phyloP scores from a whole-genome alignment of 2,329 filamentous ascomycete genomes.

The Paraphaeosphaeria minitans region DNA sequence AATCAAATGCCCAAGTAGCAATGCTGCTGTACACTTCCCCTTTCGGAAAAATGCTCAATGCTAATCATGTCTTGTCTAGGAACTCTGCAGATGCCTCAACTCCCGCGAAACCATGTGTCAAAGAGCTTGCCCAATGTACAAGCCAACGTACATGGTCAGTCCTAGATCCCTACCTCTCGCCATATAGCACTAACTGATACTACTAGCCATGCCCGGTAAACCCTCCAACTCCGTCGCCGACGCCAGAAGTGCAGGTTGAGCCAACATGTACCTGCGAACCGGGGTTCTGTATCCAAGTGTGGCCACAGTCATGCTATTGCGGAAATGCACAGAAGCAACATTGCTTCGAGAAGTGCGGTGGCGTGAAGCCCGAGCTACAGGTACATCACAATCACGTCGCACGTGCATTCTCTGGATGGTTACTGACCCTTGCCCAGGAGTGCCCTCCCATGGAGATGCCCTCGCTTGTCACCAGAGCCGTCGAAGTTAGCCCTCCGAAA shows the following conservation, averaged over 20 bases:
- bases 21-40: slow-evolving; percentile 24
- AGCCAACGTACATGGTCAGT: slow-evolving; percentile 22
- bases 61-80: slow-evolving; percentile 17
- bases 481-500: not conserved
- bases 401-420: not conserved
- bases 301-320: slow-evolving; percentile 38
- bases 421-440: slow-evolving; percentile 1
- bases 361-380: slow-evolving; percentile 18
- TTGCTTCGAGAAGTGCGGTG: slow-evolving; percentile 39
- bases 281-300: slow-evolving; percentile 26
- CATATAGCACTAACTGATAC: slow-evolving; percentile 5
- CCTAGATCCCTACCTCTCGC: not conserved
- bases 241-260: not conserved
- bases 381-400: slow-evolving; percentile 7
- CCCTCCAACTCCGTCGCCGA: slow-evolving; percentile 11
- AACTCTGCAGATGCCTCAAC: slow-evolving; percentile 37
- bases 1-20: slow-evolving; percentile 31
- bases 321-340: slow-evolving; percentile 25
- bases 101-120: slow-evolving; percentile 30
- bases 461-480: slow-evolving; percentile 4
- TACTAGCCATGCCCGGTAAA: slow-evolving; percentile 22
- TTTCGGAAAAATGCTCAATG: not conserved
- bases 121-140: slow-evolving; percentile 30
- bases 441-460: slow-evolving; percentile 17
- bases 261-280: slow-evolving; percentile 29